These are phyloP conservation scores for Linnemannia elongata DNA, from an alignment of 192 early-diverging fungal species.

Conservation along the genomic window DNA sequence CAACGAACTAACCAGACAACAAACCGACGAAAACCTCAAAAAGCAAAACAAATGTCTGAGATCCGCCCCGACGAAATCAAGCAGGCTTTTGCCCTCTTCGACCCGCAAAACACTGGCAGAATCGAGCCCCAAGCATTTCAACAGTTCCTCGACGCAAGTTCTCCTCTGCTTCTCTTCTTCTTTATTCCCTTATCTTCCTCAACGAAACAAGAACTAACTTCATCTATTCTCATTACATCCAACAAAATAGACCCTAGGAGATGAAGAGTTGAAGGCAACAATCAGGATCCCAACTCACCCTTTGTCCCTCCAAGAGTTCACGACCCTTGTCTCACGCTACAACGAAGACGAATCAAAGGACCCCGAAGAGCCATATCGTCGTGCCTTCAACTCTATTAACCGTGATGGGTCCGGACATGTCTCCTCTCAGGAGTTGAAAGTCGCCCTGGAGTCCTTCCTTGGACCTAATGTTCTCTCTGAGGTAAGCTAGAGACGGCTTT, in stretches of 20 bases:
- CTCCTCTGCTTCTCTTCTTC: neutral
- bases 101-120: slow-evolving; percentile 36
- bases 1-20: neutral
- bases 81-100: slow-evolving; percentile 49
- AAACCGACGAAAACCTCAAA: neutral
- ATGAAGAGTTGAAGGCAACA: slow-evolving; percentile 36
- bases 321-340: slow-evolving; percentile 34
- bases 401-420: slow-evolving; percentile 77
- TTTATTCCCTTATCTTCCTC: neutral
- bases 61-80: slow-evolving; percentile 46
- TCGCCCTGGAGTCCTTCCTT: slow-evolving; percentile 60
- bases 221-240: neutral
- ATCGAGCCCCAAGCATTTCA: slow-evolving; percentile 39
- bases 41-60: slow-evolving; percentile 24
- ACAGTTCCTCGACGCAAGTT: slow-evolving; percentile 26
- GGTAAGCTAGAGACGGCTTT: slow-evolving; percentile 14
- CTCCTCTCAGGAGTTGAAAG: slow-evolving; percentile 70
- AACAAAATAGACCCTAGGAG: slow-evolving; percentile 31
- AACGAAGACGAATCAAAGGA: slow-evolving; percentile 56
- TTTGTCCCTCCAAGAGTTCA: slow-evolving; percentile 31
- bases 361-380: slow-evolving; percentile 71
- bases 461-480: slow-evolving; percentile 41
- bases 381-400: slow-evolving; percentile 81
- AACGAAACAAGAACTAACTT: neutral
- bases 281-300: slow-evolving; percentile 41